A percentile compares a stretch with the other conserved stretches of the same genome.
These are phyloP conservation scores for Solanum chiquidenum DNA, from an alignment of 257 asterid genomes.

Conservation along the genomic window DNA sequence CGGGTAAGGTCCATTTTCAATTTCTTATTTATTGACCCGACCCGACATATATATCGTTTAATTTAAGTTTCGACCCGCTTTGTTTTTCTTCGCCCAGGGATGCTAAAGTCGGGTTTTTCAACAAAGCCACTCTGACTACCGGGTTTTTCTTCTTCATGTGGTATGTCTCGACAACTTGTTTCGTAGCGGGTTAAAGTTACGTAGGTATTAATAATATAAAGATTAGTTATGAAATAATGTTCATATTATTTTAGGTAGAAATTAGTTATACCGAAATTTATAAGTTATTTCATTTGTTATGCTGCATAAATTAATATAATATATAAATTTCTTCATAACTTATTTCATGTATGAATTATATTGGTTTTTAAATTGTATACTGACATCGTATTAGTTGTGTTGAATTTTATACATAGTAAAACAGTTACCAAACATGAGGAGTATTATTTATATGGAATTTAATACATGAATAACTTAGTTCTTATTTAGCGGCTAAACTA, in stretches of 20 bases:
- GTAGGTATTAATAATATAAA: background rate
- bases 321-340: background rate
- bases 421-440: background rate
- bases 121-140: slow-evolving; percentile 65
- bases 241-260: no score
- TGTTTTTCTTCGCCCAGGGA: slow-evolving; percentile 21
- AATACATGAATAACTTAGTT: background rate
- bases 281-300: no score
- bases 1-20: slow-evolving; percentile 69
- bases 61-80: background rate
- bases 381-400: background rate
- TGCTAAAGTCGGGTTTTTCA: slow-evolving; percentile 64
- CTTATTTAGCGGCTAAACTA: background rate
- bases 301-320: no score
- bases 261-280: no score
- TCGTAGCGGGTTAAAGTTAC: background rate
- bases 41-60: background rate
- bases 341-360: no score
- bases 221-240: background rate
- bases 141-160: slow-evolving; percentile 99
- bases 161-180: slow-evolving; percentile 27
- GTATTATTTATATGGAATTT: background rate
- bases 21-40: slow-evolving; percentile 11
- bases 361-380: background rate
- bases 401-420: background rate